Conservation (phyloP, 2,329 filamentous ascomycete species). For the Rugonectria rugulosa region DNA sequence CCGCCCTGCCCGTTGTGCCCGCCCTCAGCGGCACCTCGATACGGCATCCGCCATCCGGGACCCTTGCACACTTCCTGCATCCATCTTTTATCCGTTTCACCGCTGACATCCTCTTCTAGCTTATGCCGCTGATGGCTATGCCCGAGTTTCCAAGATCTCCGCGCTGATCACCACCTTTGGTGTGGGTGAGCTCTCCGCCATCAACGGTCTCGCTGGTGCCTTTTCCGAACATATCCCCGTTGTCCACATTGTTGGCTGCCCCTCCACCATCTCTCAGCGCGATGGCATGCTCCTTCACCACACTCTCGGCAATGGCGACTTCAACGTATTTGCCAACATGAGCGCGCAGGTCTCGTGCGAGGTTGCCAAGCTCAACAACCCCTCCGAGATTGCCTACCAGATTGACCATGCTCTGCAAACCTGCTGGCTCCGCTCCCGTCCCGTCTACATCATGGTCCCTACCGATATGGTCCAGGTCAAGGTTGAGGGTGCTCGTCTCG, state of each 20-base stretch:
- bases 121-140: conserved; percentile 83
- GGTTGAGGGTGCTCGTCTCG: conserved; percentile 75
- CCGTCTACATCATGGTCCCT: conserved; percentile 85
- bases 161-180: conserved; percentile 80
- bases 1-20: no score
- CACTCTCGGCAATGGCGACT: conserved; percentile 80
- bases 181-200: conserved; percentile 75
- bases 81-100: conserved; percentile 18
- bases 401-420: conserved; percentile 81
- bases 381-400: conserved; percentile 72
- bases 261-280: conserved; percentile 56
- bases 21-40: conserved; percentile 12
- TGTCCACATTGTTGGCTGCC: conserved; percentile 70
- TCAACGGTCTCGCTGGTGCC: conserved; percentile 78
- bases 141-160: conserved; percentile 73
- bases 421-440: conserved; percentile 77
- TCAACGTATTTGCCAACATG: conserved; percentile 84
- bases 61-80: conserved; percentile 15
- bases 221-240: conserved; percentile 77
- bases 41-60: not conserved
- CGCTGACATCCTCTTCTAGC: conserved; percentile 50
- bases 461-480: conserved; percentile 82
- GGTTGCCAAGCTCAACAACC: conserved; percentile 74
- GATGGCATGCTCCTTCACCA: conserved; percentile 66
- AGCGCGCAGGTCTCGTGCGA: conserved; percentile 74